phyloP scores from a whole-genome alignment of 163 green algal genomes.

The Chlamydomonas reinhardtii region DNA sequence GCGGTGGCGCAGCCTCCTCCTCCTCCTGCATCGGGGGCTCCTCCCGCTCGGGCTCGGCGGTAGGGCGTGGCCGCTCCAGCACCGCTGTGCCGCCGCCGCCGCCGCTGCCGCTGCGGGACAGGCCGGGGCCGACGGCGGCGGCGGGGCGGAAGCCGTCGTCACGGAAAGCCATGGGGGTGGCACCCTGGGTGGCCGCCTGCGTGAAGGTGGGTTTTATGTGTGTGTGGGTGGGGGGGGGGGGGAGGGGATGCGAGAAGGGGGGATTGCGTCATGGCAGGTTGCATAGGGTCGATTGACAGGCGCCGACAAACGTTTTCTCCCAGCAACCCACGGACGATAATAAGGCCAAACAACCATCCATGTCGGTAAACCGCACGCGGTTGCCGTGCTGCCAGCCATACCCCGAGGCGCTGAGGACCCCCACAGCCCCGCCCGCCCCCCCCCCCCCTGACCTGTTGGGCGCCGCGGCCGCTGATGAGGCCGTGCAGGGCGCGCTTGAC shows the following conservation, averaged over 20 bases:
- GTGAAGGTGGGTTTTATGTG: too few species aligned
- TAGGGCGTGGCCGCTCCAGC: constrained; percentile 15
- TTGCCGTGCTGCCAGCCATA: too few species aligned
- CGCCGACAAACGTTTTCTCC: too few species aligned
- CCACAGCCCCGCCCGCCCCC: background rate
- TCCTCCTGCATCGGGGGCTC: too few species aligned
- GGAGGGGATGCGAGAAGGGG: background rate
- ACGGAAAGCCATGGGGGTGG: constrained; percentile 12
- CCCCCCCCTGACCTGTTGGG: constrained; percentile 6
- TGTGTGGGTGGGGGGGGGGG: too few species aligned
- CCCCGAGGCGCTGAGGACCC: too few species aligned
- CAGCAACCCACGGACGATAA: too few species aligned
- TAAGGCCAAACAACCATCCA: too few species aligned
- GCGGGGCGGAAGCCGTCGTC: background rate
- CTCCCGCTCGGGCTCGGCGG: background rate
- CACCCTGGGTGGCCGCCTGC: constrained; percentile 4
- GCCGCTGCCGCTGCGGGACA: background rate
- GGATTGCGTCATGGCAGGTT: too few species aligned
- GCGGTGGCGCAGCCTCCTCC: too few species aligned
- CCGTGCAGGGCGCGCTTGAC: constrained; percentile 59
- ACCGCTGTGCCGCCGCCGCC: background rate
- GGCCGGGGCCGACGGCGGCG: constrained; percentile 3
- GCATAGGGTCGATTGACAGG: too few species aligned
- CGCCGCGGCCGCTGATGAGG: constrained; percentile 20
- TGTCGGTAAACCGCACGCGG: too few species aligned